Evolutionary conservation across 1,284 basidiomycete genomes (phyloP).

Genomic region (Mycena citricolor): DNA sequence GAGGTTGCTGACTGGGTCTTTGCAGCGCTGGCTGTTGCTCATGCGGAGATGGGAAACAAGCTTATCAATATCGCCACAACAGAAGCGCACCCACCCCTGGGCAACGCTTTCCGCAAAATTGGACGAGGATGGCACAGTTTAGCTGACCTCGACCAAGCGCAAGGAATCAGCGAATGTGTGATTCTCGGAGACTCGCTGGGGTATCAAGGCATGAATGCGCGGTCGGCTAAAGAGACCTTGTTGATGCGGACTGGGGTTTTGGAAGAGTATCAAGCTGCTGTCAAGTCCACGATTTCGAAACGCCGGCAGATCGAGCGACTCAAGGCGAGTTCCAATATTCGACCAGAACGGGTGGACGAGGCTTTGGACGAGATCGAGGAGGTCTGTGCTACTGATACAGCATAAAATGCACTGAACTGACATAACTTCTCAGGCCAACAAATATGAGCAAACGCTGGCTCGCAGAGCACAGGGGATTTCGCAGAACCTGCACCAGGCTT

Average conservation of each 20-base stretch:
- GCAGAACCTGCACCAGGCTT: conserved; percentile 82
- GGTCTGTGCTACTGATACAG: conserved; percentile 42
- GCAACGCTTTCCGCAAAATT: conserved; percentile 77
- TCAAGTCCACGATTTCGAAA: conserved; percentile 90
- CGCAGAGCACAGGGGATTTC: conserved; percentile 87
- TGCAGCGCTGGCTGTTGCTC: conserved; percentile 71
- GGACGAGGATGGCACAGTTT: conserved; percentile 84
- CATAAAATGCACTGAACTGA: background rate
- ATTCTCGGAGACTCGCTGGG: conserved; percentile 89
- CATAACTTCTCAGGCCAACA: conserved; percentile 62
- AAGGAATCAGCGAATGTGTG: conserved; percentile 89
- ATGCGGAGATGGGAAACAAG: conserved; percentile 87
- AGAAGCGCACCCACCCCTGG: conserved; percentile 80
- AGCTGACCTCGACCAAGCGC: conserved; percentile 81
- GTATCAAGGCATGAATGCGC: conserved; percentile 93
- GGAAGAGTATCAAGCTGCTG: conserved; percentile 89
- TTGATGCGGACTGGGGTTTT: conserved; percentile 83
- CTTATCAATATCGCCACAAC: conserved; percentile 85
- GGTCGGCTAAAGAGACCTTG: conserved; percentile 90
- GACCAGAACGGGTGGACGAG: conserved; percentile 85
- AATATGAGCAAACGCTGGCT: conserved; percentile 81
- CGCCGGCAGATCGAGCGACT: conserved; percentile 86
- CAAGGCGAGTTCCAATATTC: conserved; percentile 86
- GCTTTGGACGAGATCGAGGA: conserved; percentile 93
- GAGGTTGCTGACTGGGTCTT: conserved; percentile 45